A percentile compares a stretch with the other conserved stretches of the same genome.
Evolutionary conservation across 148 eudicot species (phyloP).

Genomic region (Chenopodium formosanum): DNA sequence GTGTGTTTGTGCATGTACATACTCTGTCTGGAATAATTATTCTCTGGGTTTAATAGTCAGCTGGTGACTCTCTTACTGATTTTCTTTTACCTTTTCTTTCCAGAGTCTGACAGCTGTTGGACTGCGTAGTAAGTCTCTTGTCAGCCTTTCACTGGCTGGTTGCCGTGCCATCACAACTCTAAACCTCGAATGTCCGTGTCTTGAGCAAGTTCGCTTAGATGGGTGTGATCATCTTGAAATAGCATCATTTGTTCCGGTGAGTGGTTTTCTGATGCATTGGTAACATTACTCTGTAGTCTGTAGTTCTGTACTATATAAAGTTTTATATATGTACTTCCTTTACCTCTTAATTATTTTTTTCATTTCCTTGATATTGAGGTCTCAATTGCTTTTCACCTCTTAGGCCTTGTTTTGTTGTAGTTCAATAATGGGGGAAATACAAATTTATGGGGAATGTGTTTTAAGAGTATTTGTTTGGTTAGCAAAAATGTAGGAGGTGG

Average conservation of each 20-base stretch:
- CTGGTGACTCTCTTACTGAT: neutral
- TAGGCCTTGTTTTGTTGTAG: no score
- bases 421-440: no score
- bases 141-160: slow-evolving; percentile 78
- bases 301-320: neutral
- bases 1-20: no score
- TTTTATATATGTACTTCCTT: no score
- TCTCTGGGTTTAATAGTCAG: no score
- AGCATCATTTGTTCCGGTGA: slow-evolving; percentile 86
- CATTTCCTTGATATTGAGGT: neutral
- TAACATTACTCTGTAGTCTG: neutral
- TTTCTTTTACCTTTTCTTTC: slow-evolving; percentile 2
- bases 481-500: no score
- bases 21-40: no score
- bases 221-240: slow-evolving; percentile 98
- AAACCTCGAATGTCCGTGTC: slow-evolving; percentile 66
- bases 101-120: slow-evolving; percentile 78
- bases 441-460: no score
- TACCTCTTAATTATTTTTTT: neutral
- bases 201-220: slow-evolving; percentile 79
- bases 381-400: neutral
- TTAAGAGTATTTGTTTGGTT: no score
- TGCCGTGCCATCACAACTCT: slow-evolving; percentile 71
- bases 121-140: slow-evolving; percentile 65
- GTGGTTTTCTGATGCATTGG: slow-evolving; percentile 15